These are phyloP conservation scores for Cytospora mali DNA, from an alignment of 2,329 filamentous ascomycete genomes.

Conservation along the genomic window DNA sequence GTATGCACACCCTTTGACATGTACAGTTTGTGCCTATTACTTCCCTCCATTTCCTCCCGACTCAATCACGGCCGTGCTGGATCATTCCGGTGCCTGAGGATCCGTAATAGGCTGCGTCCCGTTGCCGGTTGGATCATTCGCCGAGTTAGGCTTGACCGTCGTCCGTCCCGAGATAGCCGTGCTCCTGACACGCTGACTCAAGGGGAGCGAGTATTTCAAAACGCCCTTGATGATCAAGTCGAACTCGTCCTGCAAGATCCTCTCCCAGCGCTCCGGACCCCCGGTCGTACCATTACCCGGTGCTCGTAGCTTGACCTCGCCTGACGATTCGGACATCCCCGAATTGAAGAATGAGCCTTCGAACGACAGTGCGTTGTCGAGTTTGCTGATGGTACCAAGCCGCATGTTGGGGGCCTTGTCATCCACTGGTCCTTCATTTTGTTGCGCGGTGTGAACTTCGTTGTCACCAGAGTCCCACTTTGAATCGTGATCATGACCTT, in stretches of 20 bases:
- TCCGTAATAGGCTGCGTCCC: slow-evolving; percentile 37
- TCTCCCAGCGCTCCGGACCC: slow-evolving; percentile 85
- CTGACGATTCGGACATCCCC: slow-evolving; percentile 70
- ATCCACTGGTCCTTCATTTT: slow-evolving; percentile 53
- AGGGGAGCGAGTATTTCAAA: slow-evolving; percentile 74
- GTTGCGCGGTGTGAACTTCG: slow-evolving; percentile 34
- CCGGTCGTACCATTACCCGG: slow-evolving; percentile 90
- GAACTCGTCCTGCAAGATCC: slow-evolving; percentile 87
- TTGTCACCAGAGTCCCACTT: slow-evolving; percentile 29
- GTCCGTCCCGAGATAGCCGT: slow-evolving; percentile 62
- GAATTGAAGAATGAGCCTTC: slow-evolving; percentile 87
- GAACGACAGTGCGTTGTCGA: slow-evolving; percentile 86
- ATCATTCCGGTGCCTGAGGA: slow-evolving; percentile 15
- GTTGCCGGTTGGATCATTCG: slow-evolving; percentile 55
- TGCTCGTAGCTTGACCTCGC: slow-evolving; percentile 77
- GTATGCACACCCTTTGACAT: neutral
- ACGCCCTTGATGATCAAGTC: slow-evolving; percentile 91
- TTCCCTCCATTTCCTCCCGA: neutral
- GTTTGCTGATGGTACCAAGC: slow-evolving; percentile 83
- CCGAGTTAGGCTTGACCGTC: slow-evolving; percentile 63
- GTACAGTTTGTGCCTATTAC: slow-evolving; percentile 13
- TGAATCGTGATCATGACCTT: slow-evolving; percentile 32
- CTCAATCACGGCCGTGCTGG: neutral
- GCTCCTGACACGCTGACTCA: slow-evolving; percentile 62
- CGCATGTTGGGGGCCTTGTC: slow-evolving; percentile 80